Evolutionary conservation across 2,329 filamentous ascomycete species (phyloP).

Genomic region (Monosporascus sp.): DNA sequence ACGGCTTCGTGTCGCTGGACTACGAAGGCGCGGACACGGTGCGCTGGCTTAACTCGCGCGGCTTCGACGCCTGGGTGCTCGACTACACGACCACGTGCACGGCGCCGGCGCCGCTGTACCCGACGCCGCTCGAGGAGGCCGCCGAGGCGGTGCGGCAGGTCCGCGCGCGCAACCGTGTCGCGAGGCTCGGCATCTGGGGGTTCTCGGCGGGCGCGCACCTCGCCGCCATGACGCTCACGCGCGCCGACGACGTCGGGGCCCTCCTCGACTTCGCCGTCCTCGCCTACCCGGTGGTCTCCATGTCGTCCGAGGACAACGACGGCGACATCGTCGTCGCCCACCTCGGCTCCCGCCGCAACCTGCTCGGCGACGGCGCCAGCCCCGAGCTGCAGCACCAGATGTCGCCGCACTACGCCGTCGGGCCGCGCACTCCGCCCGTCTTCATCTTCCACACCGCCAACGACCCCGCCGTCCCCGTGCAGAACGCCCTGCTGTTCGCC

Average conservation of each 20-base stretch:
- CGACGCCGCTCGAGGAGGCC: slow-evolving; percentile 13
- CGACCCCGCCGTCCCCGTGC: slow-evolving; percentile 19
- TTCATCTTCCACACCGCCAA: slow-evolving; percentile 31
- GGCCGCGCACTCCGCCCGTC: slow-evolving; percentile 21
- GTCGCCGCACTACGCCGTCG: slow-evolving; percentile 21
- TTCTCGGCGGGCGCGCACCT: slow-evolving; percentile 20
- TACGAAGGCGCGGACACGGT: slow-evolving; percentile 14
- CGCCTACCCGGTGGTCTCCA: slow-evolving; percentile 19
- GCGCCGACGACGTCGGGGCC: not conserved
- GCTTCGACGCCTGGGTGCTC: slow-evolving; percentile 18
- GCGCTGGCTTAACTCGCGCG: slow-evolving; percentile 16
- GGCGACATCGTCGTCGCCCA: slow-evolving; percentile 7
- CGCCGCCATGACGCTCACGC: slow-evolving; percentile 14
- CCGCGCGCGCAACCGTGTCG: slow-evolving; percentile 7
- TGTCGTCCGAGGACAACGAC: slow-evolving; percentile 6
- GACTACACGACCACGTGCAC: slow-evolving; percentile 12
- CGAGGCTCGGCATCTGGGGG: slow-evolving; percentile 19
- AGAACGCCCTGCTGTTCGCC: slow-evolving; percentile 22
- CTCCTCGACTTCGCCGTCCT: slow-evolving; percentile 19
- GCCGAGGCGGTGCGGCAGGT: slow-evolving; percentile 12
- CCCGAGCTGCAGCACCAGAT: slow-evolving; percentile 8
- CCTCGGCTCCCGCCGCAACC: slow-evolving; percentile 11
- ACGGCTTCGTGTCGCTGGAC: slow-evolving; percentile 12
- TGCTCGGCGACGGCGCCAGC: slow-evolving; percentile 12
- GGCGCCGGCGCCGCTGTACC: slow-evolving; percentile 10